Conservation (phyloP, 495 filamentous ascomycete genomes). For the Penicillium ucsense region DNA sequence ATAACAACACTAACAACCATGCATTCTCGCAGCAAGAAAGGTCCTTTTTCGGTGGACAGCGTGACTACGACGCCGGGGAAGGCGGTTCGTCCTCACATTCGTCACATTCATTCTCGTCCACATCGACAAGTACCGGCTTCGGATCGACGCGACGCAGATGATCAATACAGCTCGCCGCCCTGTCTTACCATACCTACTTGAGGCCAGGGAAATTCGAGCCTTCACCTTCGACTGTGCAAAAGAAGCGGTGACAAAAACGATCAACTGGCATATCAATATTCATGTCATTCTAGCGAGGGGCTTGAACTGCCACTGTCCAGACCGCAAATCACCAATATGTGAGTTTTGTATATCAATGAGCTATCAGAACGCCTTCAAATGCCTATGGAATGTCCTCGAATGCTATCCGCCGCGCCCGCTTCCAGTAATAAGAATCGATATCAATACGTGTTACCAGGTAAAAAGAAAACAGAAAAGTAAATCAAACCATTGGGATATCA, state of each 20-base stretch:
- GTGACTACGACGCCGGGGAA: slow-evolving; percentile 34
- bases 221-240: too few species aligned
- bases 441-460: slow-evolving; percentile 1
- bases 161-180: background rate
- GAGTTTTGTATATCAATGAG: too few species aligned
- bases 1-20: slow-evolving; percentile 2
- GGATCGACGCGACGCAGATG: slow-evolving; percentile 76
- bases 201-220: background rate
- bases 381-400: too few species aligned
- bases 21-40: background rate
- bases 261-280: too few species aligned
- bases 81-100: slow-evolving; percentile 40
- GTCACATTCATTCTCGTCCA: slow-evolving; percentile 38
- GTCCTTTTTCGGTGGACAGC: slow-evolving; percentile 8
- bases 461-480: slow-evolving; percentile 3
- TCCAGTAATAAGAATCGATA: background rate
- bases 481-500: slow-evolving; percentile 23
- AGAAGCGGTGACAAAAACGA: too few species aligned
- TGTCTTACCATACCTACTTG: background rate
- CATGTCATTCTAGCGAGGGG: too few species aligned
- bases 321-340: too few species aligned
- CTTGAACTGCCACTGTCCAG: too few species aligned
- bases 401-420: too few species aligned
- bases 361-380: too few species aligned
- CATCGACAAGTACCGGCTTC: slow-evolving; percentile 76